Percentiles rank a stretch among this genome's conserved stretches.
Evolutionary conservation across 345 rosid genomes (phyloP).

Genomic region (Hirschfeldia incana): DNA sequence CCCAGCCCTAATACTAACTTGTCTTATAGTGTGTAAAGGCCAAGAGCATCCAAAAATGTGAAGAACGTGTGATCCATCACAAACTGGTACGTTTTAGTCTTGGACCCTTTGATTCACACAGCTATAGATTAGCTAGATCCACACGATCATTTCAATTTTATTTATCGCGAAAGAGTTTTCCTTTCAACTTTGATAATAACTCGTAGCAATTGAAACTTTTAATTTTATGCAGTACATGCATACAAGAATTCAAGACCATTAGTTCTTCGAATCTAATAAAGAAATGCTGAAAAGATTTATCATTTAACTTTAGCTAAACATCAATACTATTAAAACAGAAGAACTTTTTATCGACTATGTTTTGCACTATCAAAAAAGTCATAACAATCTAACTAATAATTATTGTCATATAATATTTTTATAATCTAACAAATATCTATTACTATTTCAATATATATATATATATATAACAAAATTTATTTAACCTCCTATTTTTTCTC

Average conservation of each 20-base stretch:
- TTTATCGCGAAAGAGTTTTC: not conserved
- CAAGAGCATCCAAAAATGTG: constrained; percentile 10
- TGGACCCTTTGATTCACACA: not conserved
- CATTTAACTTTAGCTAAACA: not conserved
- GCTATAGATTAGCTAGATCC: not conserved
- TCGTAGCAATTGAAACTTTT: not conserved
- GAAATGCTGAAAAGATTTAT: not conserved
- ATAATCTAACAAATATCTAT: too few relatives aligned
- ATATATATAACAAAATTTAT: too few relatives aligned
- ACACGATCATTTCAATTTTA: not conserved
- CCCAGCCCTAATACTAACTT: not conserved
- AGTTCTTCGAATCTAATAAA: not conserved
- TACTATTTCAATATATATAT: too few relatives aligned
- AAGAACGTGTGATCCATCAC: not conserved
- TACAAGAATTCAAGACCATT: not conserved
- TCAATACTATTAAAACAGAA: not conserved
- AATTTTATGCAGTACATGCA: not conserved
- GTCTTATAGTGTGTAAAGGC: not conserved
- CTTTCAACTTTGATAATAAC: too few relatives aligned
- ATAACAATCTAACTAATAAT: too few relatives aligned
- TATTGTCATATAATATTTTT: too few relatives aligned
- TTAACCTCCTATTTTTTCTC: too few relatives aligned
- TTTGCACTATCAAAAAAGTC: too few relatives aligned
- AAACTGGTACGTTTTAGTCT: not conserved
- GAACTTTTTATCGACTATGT: too few relatives aligned